These are phyloP conservation scores for Pleurostoma richardsiae DNA, from an alignment of 2,329 filamentous ascomycete species.

Conservation along the genomic window DNA sequence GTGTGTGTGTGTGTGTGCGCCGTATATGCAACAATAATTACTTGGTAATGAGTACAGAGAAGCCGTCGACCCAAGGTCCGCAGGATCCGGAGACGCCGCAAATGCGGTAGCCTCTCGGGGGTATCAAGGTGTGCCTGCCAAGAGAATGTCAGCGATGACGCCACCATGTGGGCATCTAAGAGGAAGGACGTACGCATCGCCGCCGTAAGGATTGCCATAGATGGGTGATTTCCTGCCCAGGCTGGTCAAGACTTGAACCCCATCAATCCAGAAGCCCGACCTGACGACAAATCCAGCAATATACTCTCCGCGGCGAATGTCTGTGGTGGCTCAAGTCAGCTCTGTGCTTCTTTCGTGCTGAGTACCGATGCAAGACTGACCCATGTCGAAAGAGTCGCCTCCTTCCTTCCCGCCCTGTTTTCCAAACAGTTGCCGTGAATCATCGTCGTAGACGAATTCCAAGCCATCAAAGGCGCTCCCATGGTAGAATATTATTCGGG, in stretches of 20 bases:
- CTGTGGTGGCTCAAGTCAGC: constrained; percentile 34
- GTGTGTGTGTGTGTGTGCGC: too few species aligned
- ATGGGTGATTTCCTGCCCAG: constrained; percentile 79
- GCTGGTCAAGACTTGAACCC: constrained; percentile 83
- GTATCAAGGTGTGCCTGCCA: constrained; percentile 76
- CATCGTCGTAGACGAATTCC: constrained; percentile 90
- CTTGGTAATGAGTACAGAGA: constrained; percentile 59
- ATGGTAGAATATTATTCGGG: constrained; percentile 70
- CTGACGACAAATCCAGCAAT: constrained; percentile 82
- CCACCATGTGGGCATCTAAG: background rate
- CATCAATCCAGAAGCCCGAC: constrained; percentile 79
- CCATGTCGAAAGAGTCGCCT: constrained; percentile 71
- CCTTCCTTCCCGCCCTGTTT: constrained; percentile 67
- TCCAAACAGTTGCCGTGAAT: constrained; percentile 79
- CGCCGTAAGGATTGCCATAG: constrained; percentile 76
- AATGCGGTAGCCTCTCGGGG: constrained; percentile 82
- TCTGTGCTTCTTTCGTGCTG: background rate
- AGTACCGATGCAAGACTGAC: constrained; percentile 38
- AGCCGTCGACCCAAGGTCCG: constrained; percentile 76
- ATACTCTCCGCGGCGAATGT: constrained; percentile 79
- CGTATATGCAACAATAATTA: background rate
- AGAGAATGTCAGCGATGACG: background rate
- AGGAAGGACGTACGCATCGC: constrained; percentile 65
- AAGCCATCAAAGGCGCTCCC: constrained; percentile 75
- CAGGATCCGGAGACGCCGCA: constrained; percentile 83